These are phyloP conservation scores for Knufia fluminis DNA, from an alignment of 2,329 filamentous ascomycete genomes.

Conservation along the genomic window DNA sequence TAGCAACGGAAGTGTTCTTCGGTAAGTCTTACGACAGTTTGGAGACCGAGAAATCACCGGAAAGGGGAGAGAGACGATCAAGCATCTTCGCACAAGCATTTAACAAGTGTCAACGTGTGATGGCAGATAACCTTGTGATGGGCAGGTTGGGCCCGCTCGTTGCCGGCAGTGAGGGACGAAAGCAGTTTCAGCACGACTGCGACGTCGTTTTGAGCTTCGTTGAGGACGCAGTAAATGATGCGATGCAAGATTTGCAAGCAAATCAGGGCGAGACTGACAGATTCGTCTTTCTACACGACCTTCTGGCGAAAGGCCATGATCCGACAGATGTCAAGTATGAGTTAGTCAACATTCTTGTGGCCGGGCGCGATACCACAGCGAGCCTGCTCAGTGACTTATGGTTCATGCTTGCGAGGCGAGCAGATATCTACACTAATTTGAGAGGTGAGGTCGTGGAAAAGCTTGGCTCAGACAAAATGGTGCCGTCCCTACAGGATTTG, in stretches of 20 bases:
- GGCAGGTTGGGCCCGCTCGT: neutral
- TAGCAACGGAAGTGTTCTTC: too few relatives aligned
- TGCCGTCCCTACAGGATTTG: too few relatives aligned
- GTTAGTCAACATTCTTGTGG: conserved; percentile 43
- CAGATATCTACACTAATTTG: conserved; percentile 24
- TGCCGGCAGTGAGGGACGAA: neutral
- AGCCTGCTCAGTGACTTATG: conserved; percentile 37
- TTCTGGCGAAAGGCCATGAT: conserved; percentile 37
- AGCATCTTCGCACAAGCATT: neutral
- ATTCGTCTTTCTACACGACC: conserved; percentile 42
- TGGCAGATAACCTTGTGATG: neutral
- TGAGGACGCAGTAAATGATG: neutral
- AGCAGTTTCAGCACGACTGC: neutral
- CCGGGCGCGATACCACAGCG: conserved; percentile 46
- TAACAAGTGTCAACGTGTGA: neutral
- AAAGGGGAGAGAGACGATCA: too few relatives aligned
- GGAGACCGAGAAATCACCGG: too few relatives aligned
- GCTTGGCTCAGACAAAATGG: too few relatives aligned
- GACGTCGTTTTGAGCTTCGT: neutral
- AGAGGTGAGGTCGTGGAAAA: conserved; percentile 25
- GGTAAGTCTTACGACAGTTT: too few relatives aligned
- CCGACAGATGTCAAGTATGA: conserved; percentile 40
- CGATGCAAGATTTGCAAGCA: neutral
- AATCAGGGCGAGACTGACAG: conserved; percentile 18
- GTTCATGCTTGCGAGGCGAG: conserved; percentile 36